Conservation (phyloP, 306 rosid genomes). For the Pyrus pyrifolia region DNA sequence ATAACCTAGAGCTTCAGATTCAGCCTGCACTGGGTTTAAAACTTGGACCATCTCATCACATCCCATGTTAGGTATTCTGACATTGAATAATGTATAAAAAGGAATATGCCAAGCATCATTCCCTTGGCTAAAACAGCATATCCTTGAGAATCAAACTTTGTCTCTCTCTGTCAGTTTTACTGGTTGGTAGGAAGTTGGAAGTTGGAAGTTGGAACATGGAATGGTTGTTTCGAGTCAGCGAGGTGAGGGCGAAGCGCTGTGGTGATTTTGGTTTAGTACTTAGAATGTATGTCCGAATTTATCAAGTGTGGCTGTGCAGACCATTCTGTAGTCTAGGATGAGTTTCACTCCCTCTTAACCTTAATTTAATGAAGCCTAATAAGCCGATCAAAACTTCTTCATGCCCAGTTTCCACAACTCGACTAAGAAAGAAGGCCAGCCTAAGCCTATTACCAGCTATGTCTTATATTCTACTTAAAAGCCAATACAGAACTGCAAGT, state of each 20-base stretch:
- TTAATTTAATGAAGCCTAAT: not conserved
- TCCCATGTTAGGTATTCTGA: not conserved
- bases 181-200: not conserved
- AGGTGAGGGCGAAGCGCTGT: too few species aligned
- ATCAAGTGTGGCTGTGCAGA: too few species aligned
- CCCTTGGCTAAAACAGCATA: not conserved
- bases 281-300: too few species aligned
- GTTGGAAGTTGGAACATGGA: not conserved
- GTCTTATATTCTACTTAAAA: not conserved
- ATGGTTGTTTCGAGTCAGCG: not conserved
- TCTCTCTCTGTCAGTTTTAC: not conserved
- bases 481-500: not conserved
- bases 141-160: not conserved
- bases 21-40: not conserved
- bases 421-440: not conserved
- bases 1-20: not conserved
- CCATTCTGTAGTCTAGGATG: too few species aligned
- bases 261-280: too few species aligned
- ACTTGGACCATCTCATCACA: too few species aligned
- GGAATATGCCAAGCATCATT: slow-evolving; percentile 11
- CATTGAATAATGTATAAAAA: not conserved
- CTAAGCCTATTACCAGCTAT: not conserved
- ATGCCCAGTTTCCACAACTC: not conserved
- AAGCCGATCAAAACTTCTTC: not conserved
- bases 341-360: not conserved